Evolutionary conservation across 169 alveolate genomes (phyloP).

Genomic region (Cryptosporidium sp.): DNA sequence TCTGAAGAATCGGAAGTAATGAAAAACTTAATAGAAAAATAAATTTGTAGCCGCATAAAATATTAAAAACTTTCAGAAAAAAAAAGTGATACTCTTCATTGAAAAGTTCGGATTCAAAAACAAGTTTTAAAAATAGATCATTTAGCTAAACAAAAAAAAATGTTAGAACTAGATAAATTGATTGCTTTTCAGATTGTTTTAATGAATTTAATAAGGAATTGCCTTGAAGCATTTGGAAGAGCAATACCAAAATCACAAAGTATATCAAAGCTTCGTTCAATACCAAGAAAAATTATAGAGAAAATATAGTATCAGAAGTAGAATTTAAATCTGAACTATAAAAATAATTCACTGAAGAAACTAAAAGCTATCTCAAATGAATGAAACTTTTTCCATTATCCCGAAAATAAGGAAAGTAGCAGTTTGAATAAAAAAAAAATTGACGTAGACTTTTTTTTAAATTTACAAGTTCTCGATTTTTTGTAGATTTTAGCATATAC

Average conservation of each 20-base stretch:
- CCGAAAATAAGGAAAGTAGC: background rate
- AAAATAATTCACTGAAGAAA: background rate
- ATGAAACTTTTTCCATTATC: background rate
- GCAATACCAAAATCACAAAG: background rate
- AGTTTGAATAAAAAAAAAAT: too few relatives aligned
- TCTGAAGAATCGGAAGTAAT: background rate
- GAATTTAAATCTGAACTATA: background rate
- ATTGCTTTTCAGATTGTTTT: background rate
- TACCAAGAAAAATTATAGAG: background rate
- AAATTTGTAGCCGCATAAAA: background rate
- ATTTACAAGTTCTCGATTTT: background rate
- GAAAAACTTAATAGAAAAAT: too few relatives aligned
- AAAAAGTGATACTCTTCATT: background rate
- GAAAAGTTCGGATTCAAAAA: background rate
- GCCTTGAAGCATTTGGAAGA: background rate
- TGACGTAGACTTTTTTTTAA: too few relatives aligned
- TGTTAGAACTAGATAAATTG: background rate
- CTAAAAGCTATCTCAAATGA: background rate
- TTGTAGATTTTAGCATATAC: background rate
- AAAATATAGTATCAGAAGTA: background rate
- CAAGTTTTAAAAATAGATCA: background rate
- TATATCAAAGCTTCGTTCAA: background rate
- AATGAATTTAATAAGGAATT: too few relatives aligned
- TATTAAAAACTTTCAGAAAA: background rate
- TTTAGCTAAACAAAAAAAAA: too few relatives aligned